Base-by-base conservation (phyloP, 2,329 filamentous ascomycete species). In the Colletotrichum sansevieriae region DNA sequence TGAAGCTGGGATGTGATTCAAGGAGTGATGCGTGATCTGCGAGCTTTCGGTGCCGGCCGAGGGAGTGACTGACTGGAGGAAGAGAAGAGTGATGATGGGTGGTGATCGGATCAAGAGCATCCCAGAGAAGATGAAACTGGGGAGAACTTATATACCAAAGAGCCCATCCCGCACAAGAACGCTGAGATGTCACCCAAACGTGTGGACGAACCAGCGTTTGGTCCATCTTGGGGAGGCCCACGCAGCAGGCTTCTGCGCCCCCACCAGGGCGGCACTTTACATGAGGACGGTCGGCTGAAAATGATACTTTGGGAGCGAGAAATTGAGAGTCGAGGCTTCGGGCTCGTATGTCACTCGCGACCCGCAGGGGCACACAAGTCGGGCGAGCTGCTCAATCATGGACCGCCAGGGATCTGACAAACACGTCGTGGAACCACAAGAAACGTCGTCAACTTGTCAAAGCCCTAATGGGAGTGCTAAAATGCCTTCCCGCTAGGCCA, bases 31-130 rank as follows among this genome's bases (percentile, higher is more conserved):
- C 55, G 62, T 61, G 66, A 69, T 65, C 55, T 66, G 62, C 41
- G 56, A 66, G 66, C 66, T 65, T 65, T 69, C 66, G 63, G 63
- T 25, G 55, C 67, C 64, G 57, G 63, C 67, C 67, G 67, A 70
- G 67, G 44, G 56, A 71, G 41, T 65, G 65, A 60, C 22, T 44
- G 60, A 56, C 22, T 51, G 60, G 20, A 56, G 25, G 22, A 49
- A 46, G 51, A 51, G 37, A 52, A 57, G 43, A 22, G 41, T 25
- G 20, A 65, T 13, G 46, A 18, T 62, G 56, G 10, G 75, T 77
- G 65, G 46, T 63, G 57, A 60, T 60, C 54, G 44, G 22, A 29
- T 20, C 22, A 37, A 29, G 20, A 10, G 12, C 15, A 35, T 33
- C 49, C 41, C 4, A 18, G 49, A 51, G 22, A 39, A 41, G 56